Conservation (phyloP, 345 rosid species). For the Citrus glauca region DNA sequence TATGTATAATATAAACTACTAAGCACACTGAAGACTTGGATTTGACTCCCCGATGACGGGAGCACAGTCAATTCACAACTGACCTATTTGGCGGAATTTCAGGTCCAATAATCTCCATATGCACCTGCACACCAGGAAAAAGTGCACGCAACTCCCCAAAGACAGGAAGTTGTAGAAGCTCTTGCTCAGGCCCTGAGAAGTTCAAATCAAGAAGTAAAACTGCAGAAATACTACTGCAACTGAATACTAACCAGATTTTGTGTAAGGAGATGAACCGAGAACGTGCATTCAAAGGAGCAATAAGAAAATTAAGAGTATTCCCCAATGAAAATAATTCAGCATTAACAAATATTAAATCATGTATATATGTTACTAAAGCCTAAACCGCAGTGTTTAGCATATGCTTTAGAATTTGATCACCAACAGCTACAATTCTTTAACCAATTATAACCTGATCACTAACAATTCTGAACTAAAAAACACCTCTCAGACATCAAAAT, state of each 20-base stretch:
- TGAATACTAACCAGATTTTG: background rate
- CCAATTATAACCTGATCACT: background rate
- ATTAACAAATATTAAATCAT: background rate
- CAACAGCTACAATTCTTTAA: constrained; percentile 4
- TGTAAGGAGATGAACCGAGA: background rate
- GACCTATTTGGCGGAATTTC: constrained; percentile 69
- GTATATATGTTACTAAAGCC: background rate
- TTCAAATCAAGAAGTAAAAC: constrained; percentile 20
- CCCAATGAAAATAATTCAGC: background rate
- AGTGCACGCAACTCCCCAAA: constrained; percentile 80
- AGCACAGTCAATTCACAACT: constrained; percentile 13
- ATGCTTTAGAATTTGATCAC: background rate
- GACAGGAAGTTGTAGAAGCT: constrained; percentile 77
- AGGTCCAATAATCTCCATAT: constrained; percentile 75
- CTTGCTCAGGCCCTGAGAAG: constrained; percentile 85
- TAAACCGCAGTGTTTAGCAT: background rate
- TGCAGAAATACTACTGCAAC: background rate
- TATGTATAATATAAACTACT: background rate
- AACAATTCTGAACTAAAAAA: background rate
- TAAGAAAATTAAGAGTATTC: background rate
- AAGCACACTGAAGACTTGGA: background rate
- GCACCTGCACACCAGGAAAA: constrained; percentile 60
- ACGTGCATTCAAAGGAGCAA: background rate
- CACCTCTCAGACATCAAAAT: background rate
- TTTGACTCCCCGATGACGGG: background rate